Base-by-base conservation (phyloP, 2,329 filamentous ascomycete genomes). In the Sclerotinia minor region DNA sequence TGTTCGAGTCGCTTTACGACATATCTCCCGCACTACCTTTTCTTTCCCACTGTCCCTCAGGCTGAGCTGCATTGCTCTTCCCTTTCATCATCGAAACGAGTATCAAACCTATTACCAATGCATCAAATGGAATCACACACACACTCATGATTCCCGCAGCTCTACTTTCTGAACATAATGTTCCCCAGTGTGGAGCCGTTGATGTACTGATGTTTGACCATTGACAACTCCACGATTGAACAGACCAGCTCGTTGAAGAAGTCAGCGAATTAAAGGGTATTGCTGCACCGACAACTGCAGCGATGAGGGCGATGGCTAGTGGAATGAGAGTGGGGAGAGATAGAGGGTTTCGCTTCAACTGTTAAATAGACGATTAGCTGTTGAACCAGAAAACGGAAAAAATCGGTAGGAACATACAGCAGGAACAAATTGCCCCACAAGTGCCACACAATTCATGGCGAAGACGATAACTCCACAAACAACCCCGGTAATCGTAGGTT, bases 201-300 rank as follows among this genome's bases (percentile, higher is more conserved):
- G 73, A 72, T 84, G 88, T 87, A 69, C 78, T 76, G n/a, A 87
- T 78, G 29, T 79, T 73, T 11, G 78, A 77, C 86, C 87, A 89
- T 70, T 85, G 84, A 76, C 87, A 89, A 52, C 82, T 84, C 87
- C 87, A 89, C 76, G 84, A 87, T 74, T 87, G 80, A 15, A 89
- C 77, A 8, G 84, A 86, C 74, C 87, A 84, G 68, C 79, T 78
- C 11, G 79, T 80, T 19, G 77, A 77, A 4, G 86, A 87, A 24
- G 81, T 76, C 71, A 87, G 84, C 76, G 85, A 80, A 66, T 80
- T 80, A 73, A 87, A 89, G 76, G 85, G 87, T 76, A 88, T 82
- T 64, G 81, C 78, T 74, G 86, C 83, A 70, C 83, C 81, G 67
- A 87, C 78, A 61, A 87, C 75, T 50, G 83, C 81, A 17, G 80